Evolutionary conservation across 2,329 filamentous ascomycete species (phyloP).

Genomic region (Sarocladiaceae sp.): DNA sequence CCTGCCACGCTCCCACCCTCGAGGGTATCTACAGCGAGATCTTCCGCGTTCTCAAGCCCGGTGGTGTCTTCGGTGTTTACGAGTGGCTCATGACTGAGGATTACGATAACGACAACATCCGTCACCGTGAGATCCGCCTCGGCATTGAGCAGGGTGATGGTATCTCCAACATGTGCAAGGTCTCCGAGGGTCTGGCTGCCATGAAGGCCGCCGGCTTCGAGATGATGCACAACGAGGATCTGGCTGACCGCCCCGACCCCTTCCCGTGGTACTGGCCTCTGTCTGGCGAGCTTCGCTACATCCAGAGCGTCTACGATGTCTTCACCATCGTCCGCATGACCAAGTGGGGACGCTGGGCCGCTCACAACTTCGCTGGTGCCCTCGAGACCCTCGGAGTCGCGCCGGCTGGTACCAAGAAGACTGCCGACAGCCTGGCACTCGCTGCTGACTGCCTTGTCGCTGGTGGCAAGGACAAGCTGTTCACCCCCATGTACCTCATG

Average conservation of each 20-base stretch:
- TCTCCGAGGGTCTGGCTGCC: conserved; percentile 74
- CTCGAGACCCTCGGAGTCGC: conserved; percentile 74
- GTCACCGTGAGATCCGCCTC: conserved; percentile 85
- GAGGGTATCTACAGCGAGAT: conserved; percentile 94
- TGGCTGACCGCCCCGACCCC: conserved; percentile 71
- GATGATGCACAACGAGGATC: conserved; percentile 77
- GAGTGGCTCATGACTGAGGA: conserved; percentile 98
- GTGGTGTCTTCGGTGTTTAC: conserved; percentile 93
- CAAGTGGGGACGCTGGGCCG: conserved; percentile 68
- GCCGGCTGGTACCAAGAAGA: conserved; percentile 86
- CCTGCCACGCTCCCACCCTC: conserved; percentile 86
- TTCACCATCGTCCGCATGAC: conserved; percentile 88
- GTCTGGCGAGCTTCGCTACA: conserved; percentile 78
- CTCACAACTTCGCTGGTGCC: conserved; percentile 72
- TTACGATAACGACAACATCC: conserved; percentile 84
- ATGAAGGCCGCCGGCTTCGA: conserved; percentile 87
- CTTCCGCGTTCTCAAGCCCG: conserved; percentile 91
- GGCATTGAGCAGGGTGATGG: conserved; percentile 95
- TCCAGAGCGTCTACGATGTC: conserved; percentile 74
- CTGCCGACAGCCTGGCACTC: conserved; percentile 79
- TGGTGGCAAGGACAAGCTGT: conserved; percentile 84
- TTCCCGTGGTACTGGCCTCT: conserved; percentile 95
- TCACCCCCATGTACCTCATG: conserved; percentile 99
- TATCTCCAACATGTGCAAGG: conserved; percentile 94
- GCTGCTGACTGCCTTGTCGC: conserved; percentile 84